phyloP scores from a whole-genome alignment of 208 protist species.

The Wallacemonas sp. region DNA sequence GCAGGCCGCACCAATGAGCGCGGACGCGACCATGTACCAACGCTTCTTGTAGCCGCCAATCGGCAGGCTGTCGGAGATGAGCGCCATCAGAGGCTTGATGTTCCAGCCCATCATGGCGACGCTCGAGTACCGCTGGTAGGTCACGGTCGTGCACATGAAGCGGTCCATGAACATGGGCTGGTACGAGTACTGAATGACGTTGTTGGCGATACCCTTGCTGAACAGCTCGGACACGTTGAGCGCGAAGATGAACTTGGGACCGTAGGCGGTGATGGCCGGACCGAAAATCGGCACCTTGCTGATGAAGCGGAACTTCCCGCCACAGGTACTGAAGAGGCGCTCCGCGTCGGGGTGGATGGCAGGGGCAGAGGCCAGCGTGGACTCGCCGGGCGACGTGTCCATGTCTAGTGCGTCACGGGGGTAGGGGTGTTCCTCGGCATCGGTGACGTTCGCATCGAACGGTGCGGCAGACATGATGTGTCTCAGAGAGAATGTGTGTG shows the following conservation, averaged over 20 bases:
- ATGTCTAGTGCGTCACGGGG: not conserved
- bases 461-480: not conserved
- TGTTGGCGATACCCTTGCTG: conserved; percentile 34
- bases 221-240: conserved; percentile 25
- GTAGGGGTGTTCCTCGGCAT: not conserved
- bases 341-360: not conserved
- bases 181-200: conserved; percentile 27
- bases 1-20: conserved; percentile 16
- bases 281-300: conserved; percentile 31
- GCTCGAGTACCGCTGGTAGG: conserved; percentile 31
- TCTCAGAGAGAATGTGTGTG: not conserved
- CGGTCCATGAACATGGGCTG: conserved; percentile 37
- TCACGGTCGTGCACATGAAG: conserved; percentile 16
- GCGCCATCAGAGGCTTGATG: conserved; percentile 36
- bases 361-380: not conserved
- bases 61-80: conserved; percentile 31
- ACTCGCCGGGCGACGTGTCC: not conserved
- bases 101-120: conserved; percentile 29
- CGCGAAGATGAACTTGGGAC: conserved; percentile 25
- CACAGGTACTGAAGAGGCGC: conserved; percentile 12
- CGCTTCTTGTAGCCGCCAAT: conserved; percentile 42
- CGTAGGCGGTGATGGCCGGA: conserved; percentile 29
- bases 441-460: not conserved
- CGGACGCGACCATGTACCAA: conserved; percentile 29
- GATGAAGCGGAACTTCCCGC: conserved; percentile 17